phyloP scores from a whole-genome alignment of 1,139 yeast species.

The Dujonia santamariae region DNA sequence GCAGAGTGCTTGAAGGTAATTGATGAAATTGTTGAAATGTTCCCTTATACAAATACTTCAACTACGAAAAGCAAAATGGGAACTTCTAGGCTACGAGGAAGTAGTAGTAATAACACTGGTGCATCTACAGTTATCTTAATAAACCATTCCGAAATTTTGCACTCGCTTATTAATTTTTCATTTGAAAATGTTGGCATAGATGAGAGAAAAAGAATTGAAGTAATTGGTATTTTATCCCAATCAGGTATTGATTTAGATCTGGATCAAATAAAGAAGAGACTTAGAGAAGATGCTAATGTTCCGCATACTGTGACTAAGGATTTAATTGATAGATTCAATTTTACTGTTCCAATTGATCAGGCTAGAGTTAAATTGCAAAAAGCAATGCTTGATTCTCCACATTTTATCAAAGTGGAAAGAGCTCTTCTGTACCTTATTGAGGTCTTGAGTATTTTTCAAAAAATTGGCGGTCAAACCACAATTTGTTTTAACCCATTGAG shows the following conservation, averaged over 20 bases:
- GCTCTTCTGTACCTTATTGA: slow-evolving; percentile 58
- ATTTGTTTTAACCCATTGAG: slow-evolving; percentile 65
- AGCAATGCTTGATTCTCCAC: slow-evolving; percentile 73
- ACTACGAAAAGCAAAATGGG: not conserved
- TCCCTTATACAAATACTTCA: slow-evolving; percentile 36
- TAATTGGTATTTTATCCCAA: slow-evolving; percentile 70
- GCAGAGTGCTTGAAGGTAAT: slow-evolving; percentile 85
- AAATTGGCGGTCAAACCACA: slow-evolving; percentile 43
- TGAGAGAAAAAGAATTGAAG: slow-evolving; percentile 61
- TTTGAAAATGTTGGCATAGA: slow-evolving; percentile 71
- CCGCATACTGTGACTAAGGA: slow-evolving; percentile 83
- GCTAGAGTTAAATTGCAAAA: slow-evolving; percentile 63
- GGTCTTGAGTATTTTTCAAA: slow-evolving; percentile 51
- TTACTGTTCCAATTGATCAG: slow-evolving; percentile 61
- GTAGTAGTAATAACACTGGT: slow-evolving; percentile 12
- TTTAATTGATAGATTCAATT: slow-evolving; percentile 69
- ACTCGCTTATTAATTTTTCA: slow-evolving; percentile 59
- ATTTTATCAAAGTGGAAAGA: slow-evolving; percentile 56
- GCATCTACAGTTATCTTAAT: slow-evolving; percentile 56
- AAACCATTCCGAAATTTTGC: slow-evolving; percentile 78
- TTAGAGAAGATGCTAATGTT: slow-evolving; percentile 69
- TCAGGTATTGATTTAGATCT: slow-evolving; percentile 68
- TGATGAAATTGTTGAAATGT: slow-evolving; percentile 62
- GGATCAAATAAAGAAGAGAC: slow-evolving; percentile 60
- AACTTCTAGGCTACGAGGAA: slow-evolving; percentile 14